Percentiles rank a stretch among this genome's conserved stretches.
Conservation (phyloP, 2,329 filamentous ascomycete genomes). For the Escovopsis weberi region DNA sequence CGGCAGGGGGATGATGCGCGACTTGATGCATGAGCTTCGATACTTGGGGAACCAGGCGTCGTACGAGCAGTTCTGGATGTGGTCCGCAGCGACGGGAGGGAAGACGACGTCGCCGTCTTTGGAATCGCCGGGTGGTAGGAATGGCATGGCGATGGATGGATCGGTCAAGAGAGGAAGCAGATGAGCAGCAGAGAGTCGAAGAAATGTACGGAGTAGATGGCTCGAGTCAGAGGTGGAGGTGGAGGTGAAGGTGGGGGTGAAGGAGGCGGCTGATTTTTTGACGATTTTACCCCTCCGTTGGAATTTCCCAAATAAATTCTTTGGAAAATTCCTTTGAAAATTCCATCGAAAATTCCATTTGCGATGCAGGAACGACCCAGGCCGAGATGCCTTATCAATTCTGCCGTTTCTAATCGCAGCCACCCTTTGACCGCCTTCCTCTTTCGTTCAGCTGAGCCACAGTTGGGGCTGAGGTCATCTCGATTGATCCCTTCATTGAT, state of each 20-base stretch:
- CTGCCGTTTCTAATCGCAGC: constrained; percentile 12
- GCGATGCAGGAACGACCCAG: no score
- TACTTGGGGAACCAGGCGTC: constrained; percentile 85
- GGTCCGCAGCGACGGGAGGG: constrained; percentile 67
- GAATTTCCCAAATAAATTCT: no score
- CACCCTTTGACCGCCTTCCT: constrained; percentile 12
- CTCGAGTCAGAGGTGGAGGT: no score
- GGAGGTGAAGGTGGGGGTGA: no score
- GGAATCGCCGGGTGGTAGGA: constrained; percentile 13
- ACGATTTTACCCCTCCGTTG: neutral
- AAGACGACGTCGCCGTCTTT: constrained; percentile 42
- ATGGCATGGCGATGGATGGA: constrained; percentile 17
- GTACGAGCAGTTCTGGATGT: constrained; percentile 91
- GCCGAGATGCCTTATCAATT: constrained; percentile 8
- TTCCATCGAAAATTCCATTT: no score
- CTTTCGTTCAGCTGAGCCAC: neutral
- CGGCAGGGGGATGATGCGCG: constrained; percentile 66
- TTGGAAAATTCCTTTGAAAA: no score
- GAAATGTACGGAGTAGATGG: neutral
- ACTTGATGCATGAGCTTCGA: constrained; percentile 67
- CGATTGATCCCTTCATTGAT: neutral
- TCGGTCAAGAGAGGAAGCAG: no score
- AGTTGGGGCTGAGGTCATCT: neutral
- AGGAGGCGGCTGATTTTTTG: neutral
- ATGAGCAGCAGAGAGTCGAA: neutral